Evolutionary conservation across 306 rosid species (phyloP), one percentile per base, ranked within the genome.

Genomic region (Quercus dentata): DNA sequence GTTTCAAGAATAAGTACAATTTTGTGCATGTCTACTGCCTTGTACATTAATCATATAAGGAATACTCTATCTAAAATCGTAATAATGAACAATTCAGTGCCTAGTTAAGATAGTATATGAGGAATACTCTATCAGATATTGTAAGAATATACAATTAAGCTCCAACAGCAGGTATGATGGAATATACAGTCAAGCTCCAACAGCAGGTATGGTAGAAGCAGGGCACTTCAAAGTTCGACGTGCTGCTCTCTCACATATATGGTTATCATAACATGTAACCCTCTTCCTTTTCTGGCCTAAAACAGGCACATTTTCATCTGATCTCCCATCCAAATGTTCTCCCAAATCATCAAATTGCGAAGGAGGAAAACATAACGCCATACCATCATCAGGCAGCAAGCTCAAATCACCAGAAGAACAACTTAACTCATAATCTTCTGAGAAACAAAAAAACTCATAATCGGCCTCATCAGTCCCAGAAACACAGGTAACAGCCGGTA

Each of bases 61-160:
- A 12, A 49, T 49, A 49, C 5, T 49, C 54, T 49, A 1, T 2
- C 54, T 49, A 12, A 12, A 49, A 49, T 49, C 12, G 54, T 49
- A 3, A 12, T 3, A 49, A 82, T 54, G 65, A 57, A 82, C 59
- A 38, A 5, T 13, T 38, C 9, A 49, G 68, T 83, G 31, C 83
- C 86, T 74, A 38, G 46, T 7, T 38, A 38, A 38, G 46, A 38
- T 38, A 7, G 46, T 38, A 72, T 63, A 49, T 49, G 5, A 49
- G 54, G 54, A 12, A 49, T 52, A 80, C 99, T 71, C 89, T 13
- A 91, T 23, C 18, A 18, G 4, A 13, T 5, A 30, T 31, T 25
- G 7, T 4, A 6, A 17, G 46, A 38, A 38, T 38, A 38, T 38
- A 38, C 46, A 38, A 38, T 8, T 38, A 38, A 38, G 11, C 46